phyloP scores from a whole-genome alignment of 331 rosid species.

The Spiraea crenata region DNA sequence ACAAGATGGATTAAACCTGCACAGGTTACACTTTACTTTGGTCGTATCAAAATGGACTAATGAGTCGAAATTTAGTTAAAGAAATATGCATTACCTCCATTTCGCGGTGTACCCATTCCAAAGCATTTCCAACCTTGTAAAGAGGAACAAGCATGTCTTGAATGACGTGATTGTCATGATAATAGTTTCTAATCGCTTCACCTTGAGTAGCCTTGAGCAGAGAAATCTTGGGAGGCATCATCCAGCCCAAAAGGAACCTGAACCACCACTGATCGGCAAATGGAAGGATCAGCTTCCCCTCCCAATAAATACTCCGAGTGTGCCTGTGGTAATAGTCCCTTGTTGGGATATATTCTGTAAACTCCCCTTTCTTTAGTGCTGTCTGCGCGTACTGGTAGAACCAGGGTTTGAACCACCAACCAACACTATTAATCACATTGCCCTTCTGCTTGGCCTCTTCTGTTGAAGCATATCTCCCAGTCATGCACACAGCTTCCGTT shows the following conservation, averaged over 20 bases:
- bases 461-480: conserved; percentile 80
- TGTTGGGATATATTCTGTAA: conserved; percentile 90
- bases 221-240: conserved; percentile 99
- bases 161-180: conserved; percentile 94
- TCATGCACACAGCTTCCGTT: conserved; percentile 80
- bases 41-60: background rate
- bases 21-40: background rate
- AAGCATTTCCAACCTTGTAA: conserved; percentile 91
- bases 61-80: background rate
- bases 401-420: conserved; percentile 98
- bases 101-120: conserved; percentile 89
- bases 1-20: background rate
- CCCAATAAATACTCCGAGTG: conserved; percentile 95
- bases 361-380: conserved; percentile 85
- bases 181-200: conserved; percentile 90
- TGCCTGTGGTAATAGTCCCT: conserved; percentile 94
- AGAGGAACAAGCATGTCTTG: conserved; percentile 96
- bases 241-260: conserved; percentile 84
- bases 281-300: conserved; percentile 96
- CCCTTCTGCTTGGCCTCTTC: conserved; percentile 94
- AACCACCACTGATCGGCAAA: conserved; percentile 96
- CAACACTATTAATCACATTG: conserved; percentile 68
- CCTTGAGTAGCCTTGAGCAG: conserved; percentile 99
- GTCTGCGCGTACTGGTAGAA: conserved; percentile 86
- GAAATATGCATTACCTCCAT: conserved; percentile 69